Evolutionary conservation across 148 eudicot species (phyloP), one percentile per base, ranked within the genome.

Genomic region (Rhododendron simsii): DNA sequence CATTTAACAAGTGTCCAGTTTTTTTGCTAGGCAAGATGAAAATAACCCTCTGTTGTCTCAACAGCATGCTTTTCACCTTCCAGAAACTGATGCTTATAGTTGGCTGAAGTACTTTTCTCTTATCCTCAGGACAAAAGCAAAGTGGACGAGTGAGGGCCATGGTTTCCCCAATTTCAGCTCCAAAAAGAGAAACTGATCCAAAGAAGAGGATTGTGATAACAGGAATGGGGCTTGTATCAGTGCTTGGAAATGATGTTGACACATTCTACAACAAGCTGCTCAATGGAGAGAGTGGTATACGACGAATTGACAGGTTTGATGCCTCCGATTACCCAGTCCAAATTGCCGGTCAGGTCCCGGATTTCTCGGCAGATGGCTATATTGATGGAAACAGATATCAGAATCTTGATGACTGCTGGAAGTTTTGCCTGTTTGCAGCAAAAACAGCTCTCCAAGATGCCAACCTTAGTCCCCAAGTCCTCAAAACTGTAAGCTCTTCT

Each of bases 161-260:
- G 85, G 85, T 63, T 45, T 67, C 85, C 13, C 76, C 81, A 0
- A 45, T 50, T 7, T 61, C 86, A 12, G 87, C 87, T 80, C 87
- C 89, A 15, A 81, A 86, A n/a, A 84, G 89, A 33, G 87, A 88
- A 3, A 88, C 37, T 33, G 89, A 88, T 50, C 87, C 89, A 14
- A 88, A 53, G 85, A 88, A 88, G 69, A 87, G 89, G 16, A 75
- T 85, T 23, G 89, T 88, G 48, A 77, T 88, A 21, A 88, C 89
- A 7, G 89, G 89, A 81, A 88, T 82, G 87, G 89, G 89, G 0
- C 83, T 88, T 0, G 89, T 85, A 28, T 88, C 89, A 0, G 87
- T 85, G 41, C 78, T 85, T 20, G 89, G 89, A 7, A 81, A 84
- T 2, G 87, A 88, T 20, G 89, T 88, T 16, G 85, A 88, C 63